These are phyloP conservation scores for Lathyrus tuberosus DNA, from an alignment of 306 rosid species.

Conservation along the genomic window DNA sequence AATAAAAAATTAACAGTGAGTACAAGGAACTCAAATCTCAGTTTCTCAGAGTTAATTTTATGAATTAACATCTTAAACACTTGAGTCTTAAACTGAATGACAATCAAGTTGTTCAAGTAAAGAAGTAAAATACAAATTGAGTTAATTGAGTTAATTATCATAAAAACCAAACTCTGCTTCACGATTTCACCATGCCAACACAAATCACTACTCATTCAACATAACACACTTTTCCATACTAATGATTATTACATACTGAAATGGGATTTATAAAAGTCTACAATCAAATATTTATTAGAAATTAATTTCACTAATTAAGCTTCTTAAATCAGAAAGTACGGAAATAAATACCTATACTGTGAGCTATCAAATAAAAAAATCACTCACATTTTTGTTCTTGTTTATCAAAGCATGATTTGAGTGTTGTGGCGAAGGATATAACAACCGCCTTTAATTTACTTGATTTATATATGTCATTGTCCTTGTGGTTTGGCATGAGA, in stretches of 20 bases:
- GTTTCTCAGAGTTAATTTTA: constrained; percentile 13
- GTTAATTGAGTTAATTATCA: too few species aligned
- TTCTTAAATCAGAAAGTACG: too few species aligned
- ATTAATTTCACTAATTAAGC: not conserved
- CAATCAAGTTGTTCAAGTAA: not conserved
- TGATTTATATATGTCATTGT: too few species aligned
- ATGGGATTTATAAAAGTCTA: constrained; percentile 6
- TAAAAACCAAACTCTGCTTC: constrained; percentile 19
- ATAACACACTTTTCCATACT: constrained; percentile 14
- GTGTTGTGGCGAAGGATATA: too few species aligned
- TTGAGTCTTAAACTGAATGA: not conserved
- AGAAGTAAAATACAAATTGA: constrained; percentile 27
- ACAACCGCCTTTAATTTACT: too few species aligned
- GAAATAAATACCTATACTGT: too few species aligned
- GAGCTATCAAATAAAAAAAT: too few species aligned
- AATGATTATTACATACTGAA: constrained; percentile 20
- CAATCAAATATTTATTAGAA: constrained; percentile 2
- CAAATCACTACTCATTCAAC: constrained; percentile 12
- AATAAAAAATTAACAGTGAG: constrained; percentile 30
- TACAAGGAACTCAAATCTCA: constrained; percentile 33
- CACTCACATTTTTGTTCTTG: too few species aligned
- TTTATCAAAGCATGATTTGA: too few species aligned
- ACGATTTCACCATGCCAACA: constrained; percentile 22
- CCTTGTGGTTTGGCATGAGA: too few species aligned
- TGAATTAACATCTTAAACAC: constrained; percentile 19